Percentiles rank a stretch among this genome's conserved stretches.
These are phyloP conservation scores for Austroboletus rostrupii DNA, from an alignment of 1,284 basidiomycete genomes.

Conservation along the genomic window DNA sequence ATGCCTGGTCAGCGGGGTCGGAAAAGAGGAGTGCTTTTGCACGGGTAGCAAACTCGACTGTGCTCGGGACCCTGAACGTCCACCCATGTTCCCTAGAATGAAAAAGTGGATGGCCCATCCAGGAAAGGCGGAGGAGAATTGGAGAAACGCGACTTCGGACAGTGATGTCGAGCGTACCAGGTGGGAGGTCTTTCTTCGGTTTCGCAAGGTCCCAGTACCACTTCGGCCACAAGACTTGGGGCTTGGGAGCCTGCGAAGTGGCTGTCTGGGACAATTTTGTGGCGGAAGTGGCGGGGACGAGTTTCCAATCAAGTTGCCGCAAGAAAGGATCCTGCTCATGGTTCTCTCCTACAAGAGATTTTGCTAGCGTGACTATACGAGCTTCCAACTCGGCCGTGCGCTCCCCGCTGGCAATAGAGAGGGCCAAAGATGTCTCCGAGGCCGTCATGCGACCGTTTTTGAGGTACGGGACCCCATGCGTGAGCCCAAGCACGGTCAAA, in stretches of 20 bases:
- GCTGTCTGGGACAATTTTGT: neutral
- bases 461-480: conserved; percentile 44
- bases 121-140: conserved; percentile 82
- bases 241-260: neutral
- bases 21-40: conserved; percentile 49
- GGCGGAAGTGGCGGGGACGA: neutral
- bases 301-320: conserved; percentile 62
- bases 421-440: conserved; percentile 37
- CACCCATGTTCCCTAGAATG: conserved; percentile 89
- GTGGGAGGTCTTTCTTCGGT: conserved; percentile 60
- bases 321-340: conserved; percentile 53
- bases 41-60: conserved; percentile 31
- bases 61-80: conserved; percentile 70
- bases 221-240: conserved; percentile 67
- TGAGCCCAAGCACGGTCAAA: conserved; percentile 38
- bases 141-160: conserved; percentile 83
- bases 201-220: conserved; percentile 94
- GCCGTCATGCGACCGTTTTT: conserved; percentile 37
- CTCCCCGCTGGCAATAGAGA: conserved; percentile 46
- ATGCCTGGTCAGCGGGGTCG: conserved; percentile 65
- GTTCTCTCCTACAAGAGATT: conserved; percentile 24
- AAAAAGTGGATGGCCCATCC: conserved; percentile 85
- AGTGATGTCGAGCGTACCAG: conserved; percentile 81
- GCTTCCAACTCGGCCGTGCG: conserved; percentile 29
- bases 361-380: conserved; percentile 39